These are phyloP conservation scores for Akanthomyces uredinophilus DNA, from an alignment of 2,329 filamentous ascomycete genomes.

Conservation along the genomic window DNA sequence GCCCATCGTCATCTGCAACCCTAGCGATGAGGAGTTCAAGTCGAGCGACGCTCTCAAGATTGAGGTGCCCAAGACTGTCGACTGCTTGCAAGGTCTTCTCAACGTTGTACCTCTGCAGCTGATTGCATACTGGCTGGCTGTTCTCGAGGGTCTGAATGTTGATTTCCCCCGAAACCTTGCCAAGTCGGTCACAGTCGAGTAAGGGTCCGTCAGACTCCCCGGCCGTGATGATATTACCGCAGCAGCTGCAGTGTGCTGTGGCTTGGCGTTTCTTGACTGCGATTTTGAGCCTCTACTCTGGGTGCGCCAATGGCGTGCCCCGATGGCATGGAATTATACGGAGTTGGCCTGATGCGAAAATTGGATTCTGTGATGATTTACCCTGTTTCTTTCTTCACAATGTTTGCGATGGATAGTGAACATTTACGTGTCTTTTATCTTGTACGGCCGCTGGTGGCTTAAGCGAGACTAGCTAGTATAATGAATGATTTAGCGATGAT, in stretches of 20 bases:
- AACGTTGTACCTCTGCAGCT: conserved; percentile 97
- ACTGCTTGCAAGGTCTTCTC: conserved; percentile 90
- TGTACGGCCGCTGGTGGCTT: not conserved
- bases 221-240: not conserved
- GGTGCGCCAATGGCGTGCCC: not conserved
- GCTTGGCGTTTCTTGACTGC: not conserved
- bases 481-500: conserved; percentile 7
- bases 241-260: not conserved
- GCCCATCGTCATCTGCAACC: conserved; percentile 98
- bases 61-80: conserved; percentile 92
- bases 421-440: not conserved
- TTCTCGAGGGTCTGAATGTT: conserved; percentile 92
- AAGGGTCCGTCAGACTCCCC: conserved; percentile 33
- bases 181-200: conserved; percentile 99
- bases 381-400: not conserved
- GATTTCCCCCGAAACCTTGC: conserved; percentile 98
- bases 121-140: conserved; percentile 98
- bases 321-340: not conserved
- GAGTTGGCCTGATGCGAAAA: conserved; percentile 10
- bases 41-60: conserved; percentile 90
- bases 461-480: conserved; percentile 6
- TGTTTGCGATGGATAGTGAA: not conserved
- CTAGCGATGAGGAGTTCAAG: conserved; percentile 82
- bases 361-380: not conserved
- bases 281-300: not conserved